Base-by-base conservation (phyloP, 2,329 filamentous ascomycete species). In the Pestalotiopsis sp. region DNA sequence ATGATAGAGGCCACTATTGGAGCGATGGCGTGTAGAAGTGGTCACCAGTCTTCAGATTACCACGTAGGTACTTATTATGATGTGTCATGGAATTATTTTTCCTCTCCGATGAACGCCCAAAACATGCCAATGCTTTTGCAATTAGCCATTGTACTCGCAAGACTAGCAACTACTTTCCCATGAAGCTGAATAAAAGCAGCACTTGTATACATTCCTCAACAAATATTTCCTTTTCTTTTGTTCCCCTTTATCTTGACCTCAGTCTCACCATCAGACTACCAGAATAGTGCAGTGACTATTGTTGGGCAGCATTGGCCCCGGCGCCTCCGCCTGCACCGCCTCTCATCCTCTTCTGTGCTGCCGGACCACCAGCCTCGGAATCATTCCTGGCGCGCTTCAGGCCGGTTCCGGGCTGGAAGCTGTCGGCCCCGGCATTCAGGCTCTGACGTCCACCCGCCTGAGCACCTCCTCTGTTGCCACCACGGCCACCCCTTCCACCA, bases 341-440 rank as follows among this genome's bases (percentile, higher is more conserved):
- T 66, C 80, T 76, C 64, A 78, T 76, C 69, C 80, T 76, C 75
- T 82, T 82, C n/a, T 75, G 71, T 1, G 79, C 83, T 56, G 77
- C 79, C 4, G 77, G 78, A 5, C 77, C 79, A 6, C 77, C 78
- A 9, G 72, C 72, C 57, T 82, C 81, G 14, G 77, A 78, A 67
- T 88, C 87, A 67, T 86, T 86, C 36, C 87, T 82, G 23, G 85
- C 82, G 45, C 87, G 81, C 77, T 89, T 89, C 73, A 84, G 86
- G 25, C 86, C 85, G 17, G 85, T 86, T 23, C 86, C 85, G 17
- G 85, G 83, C 36, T 87, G 86, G 72, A 87, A 85, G 69, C 86
- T 85, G 68, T 86, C 85, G 14, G 83, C 86, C 12, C 80, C 78
- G 2, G 83, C 82, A 74, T 85, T 88, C 49, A 88, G 74, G 36